phyloP scores from a whole-genome alignment of 805 yeast genomes.

The Groenewaldozyma salmanticensis region DNA sequence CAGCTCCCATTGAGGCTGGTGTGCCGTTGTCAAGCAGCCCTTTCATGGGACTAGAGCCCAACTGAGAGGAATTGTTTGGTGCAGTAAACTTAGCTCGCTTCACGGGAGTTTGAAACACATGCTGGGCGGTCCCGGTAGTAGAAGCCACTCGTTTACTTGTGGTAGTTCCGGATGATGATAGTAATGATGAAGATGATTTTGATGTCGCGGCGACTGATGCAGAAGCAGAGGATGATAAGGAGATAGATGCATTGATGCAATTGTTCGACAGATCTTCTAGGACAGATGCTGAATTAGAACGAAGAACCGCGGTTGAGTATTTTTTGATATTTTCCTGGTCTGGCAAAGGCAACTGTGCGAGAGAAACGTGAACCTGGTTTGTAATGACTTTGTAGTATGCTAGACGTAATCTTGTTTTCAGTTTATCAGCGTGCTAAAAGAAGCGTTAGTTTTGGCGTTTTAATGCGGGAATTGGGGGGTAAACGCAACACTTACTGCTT shows the following conservation, averaged over 20 bases:
- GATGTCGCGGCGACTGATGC: too few relatives aligned
- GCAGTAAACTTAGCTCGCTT: neutral
- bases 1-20: slow-evolving; percentile 16
- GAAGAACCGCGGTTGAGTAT: neutral
- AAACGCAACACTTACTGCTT: slow-evolving; percentile 1
- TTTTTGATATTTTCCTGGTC: neutral
- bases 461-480: neutral
- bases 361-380: slow-evolving; percentile 23
- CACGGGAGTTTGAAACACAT: neutral
- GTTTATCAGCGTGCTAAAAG: slow-evolving; percentile 19
- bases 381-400: slow-evolving; percentile 28
- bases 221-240: neutral
- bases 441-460: slow-evolving; percentile 1
- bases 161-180: too few relatives aligned
- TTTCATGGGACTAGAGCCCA: slow-evolving; percentile 7
- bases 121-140: neutral
- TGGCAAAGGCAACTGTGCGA: slow-evolving; percentile 18
- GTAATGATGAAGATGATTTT: too few relatives aligned
- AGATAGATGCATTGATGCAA: neutral
- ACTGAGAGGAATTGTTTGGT: neutral
- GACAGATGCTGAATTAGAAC: neutral
- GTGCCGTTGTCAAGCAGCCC: slow-evolving; percentile 9
- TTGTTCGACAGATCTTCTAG: too few relatives aligned
- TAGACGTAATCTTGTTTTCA: slow-evolving; percentile 23
- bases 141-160: neutral